These are phyloP conservation scores for Heterococcus sp. DNA, from an alignment of 108 stramenopile species.

Conservation along the genomic window DNA sequence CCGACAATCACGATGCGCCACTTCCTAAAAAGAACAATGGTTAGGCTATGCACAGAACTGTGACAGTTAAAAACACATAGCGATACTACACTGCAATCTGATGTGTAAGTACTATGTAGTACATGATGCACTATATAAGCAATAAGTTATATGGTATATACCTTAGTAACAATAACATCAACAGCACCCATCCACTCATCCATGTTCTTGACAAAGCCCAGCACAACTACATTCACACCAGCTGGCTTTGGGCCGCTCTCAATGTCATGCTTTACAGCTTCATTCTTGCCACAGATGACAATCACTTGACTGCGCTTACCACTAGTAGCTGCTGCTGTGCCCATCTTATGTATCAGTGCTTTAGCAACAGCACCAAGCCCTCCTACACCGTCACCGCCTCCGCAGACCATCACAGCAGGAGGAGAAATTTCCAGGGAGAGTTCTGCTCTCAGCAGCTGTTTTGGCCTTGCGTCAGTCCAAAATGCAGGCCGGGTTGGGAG, in stretches of 20 bases:
- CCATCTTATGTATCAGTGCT: conserved; percentile 67
- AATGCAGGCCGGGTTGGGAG: conserved; percentile 46
- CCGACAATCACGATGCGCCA: no score
- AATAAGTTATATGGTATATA: no score
- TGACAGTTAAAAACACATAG: no score
- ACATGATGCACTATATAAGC: no score
- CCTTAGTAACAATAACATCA: conserved; percentile 76
- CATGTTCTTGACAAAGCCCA: conserved; percentile 89
- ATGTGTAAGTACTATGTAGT: no score
- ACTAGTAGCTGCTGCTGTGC: conserved; percentile 27
- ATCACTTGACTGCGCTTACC: conserved; percentile 65
- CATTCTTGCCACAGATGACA: conserved; percentile 88
- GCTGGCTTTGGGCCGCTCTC: conserved; percentile 67
- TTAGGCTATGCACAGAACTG: no score
- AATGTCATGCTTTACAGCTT: conserved; percentile 66
- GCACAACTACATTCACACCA: conserved; percentile 67
- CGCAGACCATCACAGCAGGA: conserved; percentile 77
- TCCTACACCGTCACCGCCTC: conserved; percentile 95
- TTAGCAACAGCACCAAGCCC: conserved; percentile 77
- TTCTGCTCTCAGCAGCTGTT: conserved; percentile 11
- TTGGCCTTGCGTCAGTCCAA: conserved; percentile 40
- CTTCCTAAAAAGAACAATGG: no score
- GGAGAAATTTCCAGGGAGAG: conserved; percentile 26
- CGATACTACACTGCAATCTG: no score
- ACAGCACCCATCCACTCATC: conserved; percentile 89